Conservation (phyloP, 2,329 filamentous ascomycete genomes). For the Paradendryphiella salina region DNA sequence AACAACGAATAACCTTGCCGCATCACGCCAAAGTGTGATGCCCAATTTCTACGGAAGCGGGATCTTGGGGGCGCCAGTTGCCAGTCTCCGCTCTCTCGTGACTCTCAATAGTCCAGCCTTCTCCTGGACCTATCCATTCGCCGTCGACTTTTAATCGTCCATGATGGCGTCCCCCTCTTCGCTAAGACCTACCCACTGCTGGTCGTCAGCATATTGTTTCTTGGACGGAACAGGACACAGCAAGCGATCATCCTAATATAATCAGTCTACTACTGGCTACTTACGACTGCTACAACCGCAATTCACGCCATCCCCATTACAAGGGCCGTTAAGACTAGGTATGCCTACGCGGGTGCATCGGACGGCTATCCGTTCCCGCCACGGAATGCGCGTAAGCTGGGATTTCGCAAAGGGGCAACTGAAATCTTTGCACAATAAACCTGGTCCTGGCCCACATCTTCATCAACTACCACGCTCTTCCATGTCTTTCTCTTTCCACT, state of each 20-base stretch:
- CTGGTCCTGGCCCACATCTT: conserved; percentile 6
- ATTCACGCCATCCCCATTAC: conserved; percentile 8
- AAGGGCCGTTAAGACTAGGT: conserved; percentile 14
- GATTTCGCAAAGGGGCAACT: conserved; percentile 5
- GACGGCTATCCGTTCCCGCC: conserved; percentile 11
- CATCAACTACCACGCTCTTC: conserved; percentile 1
- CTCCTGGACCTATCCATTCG: conserved; percentile 5
- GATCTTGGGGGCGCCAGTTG: conserved; percentile 16
- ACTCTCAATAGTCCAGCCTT: conserved; percentile 15
- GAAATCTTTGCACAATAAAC: not conserved
- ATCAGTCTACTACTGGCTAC: conserved; percentile 8
- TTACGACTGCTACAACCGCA: not conserved
- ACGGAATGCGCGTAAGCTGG: conserved; percentile 18
- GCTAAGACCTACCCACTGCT: conserved; percentile 16
- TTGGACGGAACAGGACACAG: conserved; percentile 13
- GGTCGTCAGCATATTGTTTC: conserved; percentile 17
- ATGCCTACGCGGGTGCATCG: conserved; percentile 18
- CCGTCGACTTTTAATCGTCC: conserved; percentile 4
- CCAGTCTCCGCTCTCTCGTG: conserved; percentile 20
- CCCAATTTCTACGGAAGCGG: conserved; percentile 16
- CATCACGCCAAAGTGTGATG: conserved; percentile 22
- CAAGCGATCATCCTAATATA: conserved; percentile 11
- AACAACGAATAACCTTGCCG: conserved; percentile 28
- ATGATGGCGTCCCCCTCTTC: conserved; percentile 20
- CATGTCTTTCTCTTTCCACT: conserved; percentile 11